phyloP scores from a whole-genome alignment of 352 stramenopile genomes.

The Phytophthora uliginosa region DNA sequence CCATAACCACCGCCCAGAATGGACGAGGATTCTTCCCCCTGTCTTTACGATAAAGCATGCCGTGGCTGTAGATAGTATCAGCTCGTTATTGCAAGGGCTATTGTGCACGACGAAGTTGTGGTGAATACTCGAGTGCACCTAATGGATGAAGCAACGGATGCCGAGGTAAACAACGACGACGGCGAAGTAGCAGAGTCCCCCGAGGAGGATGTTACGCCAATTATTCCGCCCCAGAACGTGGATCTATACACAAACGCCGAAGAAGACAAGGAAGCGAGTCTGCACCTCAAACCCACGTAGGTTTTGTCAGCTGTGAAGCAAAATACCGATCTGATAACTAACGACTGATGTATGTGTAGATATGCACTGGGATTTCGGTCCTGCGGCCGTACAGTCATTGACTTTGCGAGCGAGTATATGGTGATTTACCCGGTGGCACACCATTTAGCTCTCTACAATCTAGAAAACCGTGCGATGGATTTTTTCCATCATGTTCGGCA shows the following conservation, averaged over 20 bases:
- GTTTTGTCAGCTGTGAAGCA: neutral
- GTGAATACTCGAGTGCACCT: constrained; percentile 1
- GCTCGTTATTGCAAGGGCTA: neutral
- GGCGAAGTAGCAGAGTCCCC: constrained; percentile 3
- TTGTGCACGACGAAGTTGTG: constrained; percentile 11
- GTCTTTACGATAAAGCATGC: constrained; percentile 18
- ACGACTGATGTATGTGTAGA: constrained; percentile 25
- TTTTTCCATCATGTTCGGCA: constrained; percentile 74
- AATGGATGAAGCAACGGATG: constrained; percentile 13
- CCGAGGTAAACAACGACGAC: constrained; percentile 11
- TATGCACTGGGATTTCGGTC: constrained; percentile 60
- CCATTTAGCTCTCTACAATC: constrained; percentile 71
- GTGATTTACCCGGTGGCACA: constrained; percentile 79
- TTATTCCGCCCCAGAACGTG: constrained; percentile 1
- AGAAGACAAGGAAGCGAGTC: constrained; percentile 46
- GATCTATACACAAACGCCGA: constrained; percentile 11
- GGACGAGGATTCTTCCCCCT: constrained; percentile 3
- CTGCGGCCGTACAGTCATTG: constrained; percentile 52
- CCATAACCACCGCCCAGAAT: constrained; percentile 21
- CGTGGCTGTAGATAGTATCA: neutral
- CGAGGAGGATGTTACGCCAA: constrained; percentile 16
- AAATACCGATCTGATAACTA: constrained; percentile 1
- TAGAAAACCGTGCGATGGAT: constrained; percentile 71
- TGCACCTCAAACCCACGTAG: constrained; percentile 55
- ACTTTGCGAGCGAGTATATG: constrained; percentile 65